Evolutionary conservation across 1,284 basidiomycete species (phyloP).

Genomic region (Naganishia liquefaciens): DNA sequence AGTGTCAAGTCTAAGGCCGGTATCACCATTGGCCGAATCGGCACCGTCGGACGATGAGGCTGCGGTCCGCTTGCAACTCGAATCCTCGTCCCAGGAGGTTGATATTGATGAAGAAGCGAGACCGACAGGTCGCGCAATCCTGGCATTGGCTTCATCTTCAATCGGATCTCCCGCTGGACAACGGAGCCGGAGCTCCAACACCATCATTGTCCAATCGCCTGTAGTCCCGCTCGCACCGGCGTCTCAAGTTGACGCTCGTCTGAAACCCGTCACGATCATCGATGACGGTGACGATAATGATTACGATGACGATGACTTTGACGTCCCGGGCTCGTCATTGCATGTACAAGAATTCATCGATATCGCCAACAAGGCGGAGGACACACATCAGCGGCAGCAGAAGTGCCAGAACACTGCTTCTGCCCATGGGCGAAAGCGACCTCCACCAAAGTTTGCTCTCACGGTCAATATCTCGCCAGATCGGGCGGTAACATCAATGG

Average conservation of each 20-base stretch:
- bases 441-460: constrained; percentile 6
- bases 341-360: constrained; percentile 16
- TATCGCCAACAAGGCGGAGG: constrained; percentile 6
- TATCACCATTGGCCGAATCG: neutral
- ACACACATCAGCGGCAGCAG: constrained; percentile 2
- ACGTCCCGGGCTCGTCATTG: neutral
- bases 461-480: neutral
- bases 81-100: neutral
- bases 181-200: neutral
- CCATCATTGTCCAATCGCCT: neutral
- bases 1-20: neutral
- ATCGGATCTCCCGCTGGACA: neutral
- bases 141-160: constrained; percentile 1
- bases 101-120: constrained; percentile 4
- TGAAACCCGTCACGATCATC: neutral
- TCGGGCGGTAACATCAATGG: neutral
- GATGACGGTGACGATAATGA: constrained; percentile 4
- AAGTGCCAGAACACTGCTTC: neutral
- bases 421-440: neutral
- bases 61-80: neutral
- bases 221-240: neutral
- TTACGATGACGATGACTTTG: constrained; percentile 18
- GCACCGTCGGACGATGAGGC: neutral
- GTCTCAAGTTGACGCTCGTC: constrained; percentile 1
- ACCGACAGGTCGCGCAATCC: neutral